These are phyloP conservation scores for Caryopteris hybrid DNA, from an alignment of 305 asterid species.

Conservation along the genomic window DNA sequence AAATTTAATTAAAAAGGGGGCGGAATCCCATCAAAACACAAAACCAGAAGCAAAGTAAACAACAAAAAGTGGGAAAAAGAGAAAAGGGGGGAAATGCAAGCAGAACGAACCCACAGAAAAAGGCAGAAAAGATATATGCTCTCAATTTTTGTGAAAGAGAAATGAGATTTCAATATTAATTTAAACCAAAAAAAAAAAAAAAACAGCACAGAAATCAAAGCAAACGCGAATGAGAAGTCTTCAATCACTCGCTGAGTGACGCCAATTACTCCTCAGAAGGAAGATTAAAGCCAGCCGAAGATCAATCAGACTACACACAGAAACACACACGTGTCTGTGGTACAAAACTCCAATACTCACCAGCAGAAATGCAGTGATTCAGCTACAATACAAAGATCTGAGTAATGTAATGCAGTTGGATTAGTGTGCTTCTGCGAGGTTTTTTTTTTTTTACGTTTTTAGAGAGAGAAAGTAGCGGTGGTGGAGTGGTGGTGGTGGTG, in stretches of 20 bases:
- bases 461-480: slow-evolving; percentile 25
- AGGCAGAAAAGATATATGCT: slow-evolving; percentile 1
- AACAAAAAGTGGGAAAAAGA: background rate
- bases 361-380: slow-evolving; percentile 33
- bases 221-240: slow-evolving; percentile 8
- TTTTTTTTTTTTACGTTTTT: too few relatives aligned
- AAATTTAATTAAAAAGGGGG: background rate
- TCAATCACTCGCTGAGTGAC: slow-evolving; percentile 13
- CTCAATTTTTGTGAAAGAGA: slow-evolving; percentile 4
- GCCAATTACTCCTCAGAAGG: slow-evolving; percentile 5
- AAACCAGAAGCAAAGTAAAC: slow-evolving; percentile 18
- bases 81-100: background rate
- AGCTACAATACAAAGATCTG: slow-evolving; percentile 23
- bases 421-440: background rate
- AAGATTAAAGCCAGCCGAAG: background rate
- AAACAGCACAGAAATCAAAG: slow-evolving; percentile 32
- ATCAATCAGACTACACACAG: slow-evolving; percentile 3
- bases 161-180: slow-evolving; percentile 6
- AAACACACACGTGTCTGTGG: background rate
- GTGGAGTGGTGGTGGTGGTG: slow-evolving; percentile 16
- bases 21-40: slow-evolving; percentile 10
- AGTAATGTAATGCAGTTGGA: slow-evolving; percentile 22
- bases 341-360: slow-evolving; percentile 18
- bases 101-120: slow-evolving; percentile 7
- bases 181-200: slow-evolving; percentile 10